Evolutionary conservation across 106 monocot genomes (phyloP), one percentile per base, ranked within the genome.

Genomic region (Triglochin maritima): DNA sequence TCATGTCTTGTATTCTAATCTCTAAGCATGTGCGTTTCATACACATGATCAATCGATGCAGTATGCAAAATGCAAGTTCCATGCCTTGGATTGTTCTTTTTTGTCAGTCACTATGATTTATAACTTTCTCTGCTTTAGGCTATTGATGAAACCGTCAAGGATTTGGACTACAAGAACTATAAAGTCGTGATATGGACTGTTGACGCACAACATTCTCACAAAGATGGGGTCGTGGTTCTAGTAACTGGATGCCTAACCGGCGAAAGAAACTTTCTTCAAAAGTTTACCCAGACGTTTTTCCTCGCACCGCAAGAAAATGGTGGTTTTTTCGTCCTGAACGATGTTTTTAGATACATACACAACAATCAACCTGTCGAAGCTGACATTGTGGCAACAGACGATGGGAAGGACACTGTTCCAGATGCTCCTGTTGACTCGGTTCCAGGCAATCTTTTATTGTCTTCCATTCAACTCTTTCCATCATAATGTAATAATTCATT

Each of bases 221-320:
- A 77, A 11, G 70, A 71, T 48, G 69, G 77, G 9, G 77, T 77
- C 15, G 49, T 77, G 47, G 70, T 77, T 3, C 57, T 70, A 14
- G 77, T 77, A 8, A 71, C 70, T 10, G 77, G 77, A 44, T 57
- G 54, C 10, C 63, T 77, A 14, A 65, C 55, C 49, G 70, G 64
- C 11, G 57, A 70, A 61, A 64, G 48, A 5, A 71, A 64, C 42
- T 15, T 56, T 6, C 7, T 17, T 4, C 45, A 60, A 53, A 77
- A 64, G 52, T 77, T 77, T 49, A 57, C 63, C 29, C 77, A 77
- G 48, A 46, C 70, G 2, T 77, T 77, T 56, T 77, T 70, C 44
- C 70, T 77, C 29, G 77, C 77, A 50, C 77, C 77, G 4, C 77
- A 77, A 49, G 77, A 77, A 15, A 77, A 65, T n/a, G 64, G 77